Conservation (phyloP, 345 rosid species). For the Eutrema yunnanense region DNA sequence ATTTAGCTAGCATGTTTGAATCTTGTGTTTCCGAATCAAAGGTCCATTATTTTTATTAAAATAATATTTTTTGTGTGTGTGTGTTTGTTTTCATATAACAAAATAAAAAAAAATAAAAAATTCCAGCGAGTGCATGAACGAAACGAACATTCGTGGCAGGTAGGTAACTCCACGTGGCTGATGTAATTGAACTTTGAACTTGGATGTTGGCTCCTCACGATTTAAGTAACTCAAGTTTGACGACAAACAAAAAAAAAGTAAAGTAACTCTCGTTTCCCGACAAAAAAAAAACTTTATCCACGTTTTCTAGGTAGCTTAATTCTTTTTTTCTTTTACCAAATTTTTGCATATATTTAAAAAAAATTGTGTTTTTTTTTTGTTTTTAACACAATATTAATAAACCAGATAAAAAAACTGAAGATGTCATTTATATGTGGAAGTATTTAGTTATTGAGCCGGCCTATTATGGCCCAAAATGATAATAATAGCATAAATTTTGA, state of each 20-base stretch:
- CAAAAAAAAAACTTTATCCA: not conserved
- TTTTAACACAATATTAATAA: too few species aligned
- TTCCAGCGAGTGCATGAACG: conserved; percentile 20
- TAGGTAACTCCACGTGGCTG: conserved; percentile 17
- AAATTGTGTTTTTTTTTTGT: too few species aligned
- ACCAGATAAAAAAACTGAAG: too few species aligned
- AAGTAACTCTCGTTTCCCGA: not conserved
- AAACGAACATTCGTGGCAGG: conserved; percentile 21
- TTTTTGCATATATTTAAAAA: too few species aligned
- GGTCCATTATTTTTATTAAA: not conserved
- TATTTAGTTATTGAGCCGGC: too few species aligned
- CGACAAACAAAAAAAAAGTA: too few species aligned
- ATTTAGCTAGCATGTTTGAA: conserved; percentile 8
- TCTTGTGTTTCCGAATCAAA: conserved; percentile 14
- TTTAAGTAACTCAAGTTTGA: not conserved
- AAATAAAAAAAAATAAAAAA: not conserved
- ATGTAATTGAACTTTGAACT: not conserved
- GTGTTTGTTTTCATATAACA: not conserved
- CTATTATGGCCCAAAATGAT: too few species aligned
- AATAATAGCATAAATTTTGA: too few species aligned
- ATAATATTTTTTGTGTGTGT: not conserved
- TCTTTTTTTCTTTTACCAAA: too few species aligned
- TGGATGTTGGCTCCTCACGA: not conserved
- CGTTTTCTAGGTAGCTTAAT: not conserved
- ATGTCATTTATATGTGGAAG: too few species aligned